Conservation (phyloP, 768 basidiomycete genomes). For the Mycena leptocephala region DNA sequence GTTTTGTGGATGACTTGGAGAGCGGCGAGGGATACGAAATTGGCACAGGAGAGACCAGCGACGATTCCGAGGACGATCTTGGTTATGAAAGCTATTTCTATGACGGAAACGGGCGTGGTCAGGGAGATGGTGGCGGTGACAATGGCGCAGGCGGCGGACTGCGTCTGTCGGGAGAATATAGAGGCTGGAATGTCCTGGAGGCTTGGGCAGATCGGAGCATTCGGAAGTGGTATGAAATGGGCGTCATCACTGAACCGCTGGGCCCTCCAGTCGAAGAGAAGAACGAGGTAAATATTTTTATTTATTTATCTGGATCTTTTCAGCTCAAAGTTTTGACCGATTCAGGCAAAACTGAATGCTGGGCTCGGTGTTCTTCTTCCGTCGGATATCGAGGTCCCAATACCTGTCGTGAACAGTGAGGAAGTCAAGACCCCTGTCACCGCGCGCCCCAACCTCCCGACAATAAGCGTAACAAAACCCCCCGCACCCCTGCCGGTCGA, state of each 20-base stretch:
- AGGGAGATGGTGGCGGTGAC: slow-evolving; percentile 86
- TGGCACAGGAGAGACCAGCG: slow-evolving; percentile 73
- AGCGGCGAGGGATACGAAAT: slow-evolving; percentile 91
- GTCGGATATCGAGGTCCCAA: slow-evolving; percentile 66
- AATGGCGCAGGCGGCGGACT: slow-evolving; percentile 79
- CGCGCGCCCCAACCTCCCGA: slow-evolving; percentile 58
- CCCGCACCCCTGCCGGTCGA: slow-evolving; percentile 81
- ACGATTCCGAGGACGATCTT: slow-evolving; percentile 86
- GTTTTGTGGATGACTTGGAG: slow-evolving; percentile 94
- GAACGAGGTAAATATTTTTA: slow-evolving; percentile 62
- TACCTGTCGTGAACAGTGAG: slow-evolving; percentile 70
- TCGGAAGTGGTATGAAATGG: slow-evolving; percentile 88
- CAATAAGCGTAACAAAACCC: slow-evolving; percentile 77
- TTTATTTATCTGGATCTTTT: neutral
- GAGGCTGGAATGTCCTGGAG: slow-evolving; percentile 94
- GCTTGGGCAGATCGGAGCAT: slow-evolving; percentile 95
- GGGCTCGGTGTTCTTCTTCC: slow-evolving; percentile 57
- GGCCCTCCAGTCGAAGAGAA: slow-evolving; percentile 59
- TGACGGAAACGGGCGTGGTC: slow-evolving; percentile 83
- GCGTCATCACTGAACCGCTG: slow-evolving; percentile 72
- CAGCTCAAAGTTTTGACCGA: neutral
- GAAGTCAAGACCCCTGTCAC: slow-evolving; percentile 55
- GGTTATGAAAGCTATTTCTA: slow-evolving; percentile 93
- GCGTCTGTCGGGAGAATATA: slow-evolving; percentile 87
- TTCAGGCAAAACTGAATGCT: slow-evolving; percentile 60